These are phyloP conservation scores for Penicillium sp. DNA, from an alignment of 2,329 filamentous ascomycete genomes.

Conservation along the genomic window DNA sequence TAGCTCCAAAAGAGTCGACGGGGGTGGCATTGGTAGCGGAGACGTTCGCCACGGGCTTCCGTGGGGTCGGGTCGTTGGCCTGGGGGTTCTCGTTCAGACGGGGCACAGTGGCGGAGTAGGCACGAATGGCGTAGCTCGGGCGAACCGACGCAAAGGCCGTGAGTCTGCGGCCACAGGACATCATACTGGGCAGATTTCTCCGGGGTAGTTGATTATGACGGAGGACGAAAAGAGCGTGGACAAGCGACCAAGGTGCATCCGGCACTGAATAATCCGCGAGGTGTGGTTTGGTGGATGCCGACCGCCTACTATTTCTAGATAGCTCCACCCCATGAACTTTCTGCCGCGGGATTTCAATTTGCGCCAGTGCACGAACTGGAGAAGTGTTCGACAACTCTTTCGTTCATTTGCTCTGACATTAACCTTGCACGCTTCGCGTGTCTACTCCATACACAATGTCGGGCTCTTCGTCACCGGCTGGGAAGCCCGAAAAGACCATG, in stretches of 20 bases:
- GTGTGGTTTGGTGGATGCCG: conserved; percentile 31
- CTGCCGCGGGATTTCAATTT: conserved; percentile 19
- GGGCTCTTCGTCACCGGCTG: conserved; percentile 45
- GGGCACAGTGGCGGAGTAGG: conserved; percentile 46
- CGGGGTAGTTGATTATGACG: conserved; percentile 18
- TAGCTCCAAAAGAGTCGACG: conserved; percentile 46
- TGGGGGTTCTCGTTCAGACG: conserved; percentile 42
- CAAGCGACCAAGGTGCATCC: conserved; percentile 13
- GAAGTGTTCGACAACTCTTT: neutral
- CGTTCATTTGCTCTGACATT: neutral
- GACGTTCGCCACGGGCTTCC: conserved; percentile 51
- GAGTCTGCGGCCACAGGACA: conserved; percentile 47
- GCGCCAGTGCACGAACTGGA: neutral
- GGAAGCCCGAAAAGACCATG: conserved; percentile 65
- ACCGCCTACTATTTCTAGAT: conserved; percentile 16
- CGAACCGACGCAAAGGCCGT: conserved; percentile 44
- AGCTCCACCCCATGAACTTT: conserved; percentile 13
- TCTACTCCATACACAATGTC: conserved; percentile 27
- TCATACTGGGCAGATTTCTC: conserved; percentile 37
- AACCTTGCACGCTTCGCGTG: neutral
- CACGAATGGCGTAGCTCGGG: conserved; percentile 32
- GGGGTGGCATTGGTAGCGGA: conserved; percentile 60
- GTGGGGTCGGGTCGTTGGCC: conserved; percentile 57
- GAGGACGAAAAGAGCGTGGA: conserved; percentile 20
- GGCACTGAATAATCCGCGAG: conserved; percentile 27